A percentile compares a stretch with the other conserved stretches of the same genome.
phyloP scores from a whole-genome alignment of 169 alveolate genomes.

The Plasmodium gaboni region DNA sequence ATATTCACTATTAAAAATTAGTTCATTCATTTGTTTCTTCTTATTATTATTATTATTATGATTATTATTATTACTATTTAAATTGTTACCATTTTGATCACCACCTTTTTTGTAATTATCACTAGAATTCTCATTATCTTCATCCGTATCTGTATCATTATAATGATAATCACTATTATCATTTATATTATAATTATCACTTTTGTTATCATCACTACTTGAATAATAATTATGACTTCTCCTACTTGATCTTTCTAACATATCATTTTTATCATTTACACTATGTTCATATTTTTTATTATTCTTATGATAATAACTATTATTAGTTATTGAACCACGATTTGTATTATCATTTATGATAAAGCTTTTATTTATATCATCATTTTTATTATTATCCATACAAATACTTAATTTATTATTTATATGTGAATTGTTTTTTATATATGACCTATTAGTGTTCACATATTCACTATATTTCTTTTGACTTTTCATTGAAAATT shows the following conservation, averaged over 20 bases:
- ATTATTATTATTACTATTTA: not conserved
- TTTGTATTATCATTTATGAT: not conserved
- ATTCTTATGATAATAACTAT: not conserved
- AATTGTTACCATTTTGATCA: not conserved
- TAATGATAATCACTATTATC: not conserved
- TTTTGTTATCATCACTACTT: not conserved
- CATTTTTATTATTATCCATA: conserved; percentile 32
- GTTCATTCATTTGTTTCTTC: not conserved
- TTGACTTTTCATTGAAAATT: not conserved
- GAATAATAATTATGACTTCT: conserved; percentile 4
- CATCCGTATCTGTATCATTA: not conserved
- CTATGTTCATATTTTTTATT: not conserved
- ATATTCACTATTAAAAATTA: conserved; percentile 21
- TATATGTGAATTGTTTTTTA: not conserved
- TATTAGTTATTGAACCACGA: too few species aligned
- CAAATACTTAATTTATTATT: not conserved
- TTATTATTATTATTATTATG: not conserved
- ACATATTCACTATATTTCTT: not conserved
- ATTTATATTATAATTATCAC: not conserved
- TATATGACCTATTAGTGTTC: not conserved
- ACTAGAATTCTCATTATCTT: not conserved
- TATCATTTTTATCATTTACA: not conserved
- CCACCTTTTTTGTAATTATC: not conserved
- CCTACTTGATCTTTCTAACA: conserved; percentile 5
- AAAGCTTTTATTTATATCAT: conserved; percentile 17